Evolutionary conservation across 495 filamentous ascomycete species (phyloP), one percentile per base, ranked within the genome.

Genomic region (Chlorociboria aeruginascens): DNA sequence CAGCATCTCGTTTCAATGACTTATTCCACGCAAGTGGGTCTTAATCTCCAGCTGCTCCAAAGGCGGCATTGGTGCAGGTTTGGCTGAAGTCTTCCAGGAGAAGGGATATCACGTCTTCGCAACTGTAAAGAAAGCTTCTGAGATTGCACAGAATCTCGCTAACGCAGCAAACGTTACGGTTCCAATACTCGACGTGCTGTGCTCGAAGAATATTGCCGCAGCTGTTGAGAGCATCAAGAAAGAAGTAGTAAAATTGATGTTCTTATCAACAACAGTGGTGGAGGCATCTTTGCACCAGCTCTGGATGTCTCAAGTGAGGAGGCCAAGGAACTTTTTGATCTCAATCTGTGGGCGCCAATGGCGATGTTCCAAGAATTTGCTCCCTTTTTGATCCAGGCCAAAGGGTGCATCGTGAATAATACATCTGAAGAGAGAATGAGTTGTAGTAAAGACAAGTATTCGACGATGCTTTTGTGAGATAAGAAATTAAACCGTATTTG

Each of bases 201-300:
- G 8, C n/a, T 34, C 32, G 32, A 34, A 8, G n/a, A 34, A 34
- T 8, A 8, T 8, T 34, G 32, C 32, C 8, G n/a, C 32, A 34
- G 32, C 8, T 54, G 48, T 12, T 65, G n/a, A n/a, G n/a, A n/a
- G n/a, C n/a, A n/a, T n/a, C n/a, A n/a, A n/a, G n/a, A n/a, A n/a
- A n/a, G n/a, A n/a, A n/a, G n/a, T n/a, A n/a, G n/a, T n/a, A n/a
- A n/a, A n/a, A n/a, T 80, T 6, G 66, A 73, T 39, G 54, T 68
- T 14, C 63, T 80, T 7, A 55, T 79, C 42, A 78, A 79, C 54
- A 78, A 78, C 48, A 71, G 74, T 42, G 74, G 68, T 16, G 44
- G 53, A 56, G 52, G 25, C 11, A 32, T 32, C 16, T 10, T 7
- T 25, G 67, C 68, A 59, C 70, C 63, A 7, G 56, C 72, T 36